Conservation (phyloP, 2,329 filamentous ascomycete species). For the Fusarium stilboides region DNA sequence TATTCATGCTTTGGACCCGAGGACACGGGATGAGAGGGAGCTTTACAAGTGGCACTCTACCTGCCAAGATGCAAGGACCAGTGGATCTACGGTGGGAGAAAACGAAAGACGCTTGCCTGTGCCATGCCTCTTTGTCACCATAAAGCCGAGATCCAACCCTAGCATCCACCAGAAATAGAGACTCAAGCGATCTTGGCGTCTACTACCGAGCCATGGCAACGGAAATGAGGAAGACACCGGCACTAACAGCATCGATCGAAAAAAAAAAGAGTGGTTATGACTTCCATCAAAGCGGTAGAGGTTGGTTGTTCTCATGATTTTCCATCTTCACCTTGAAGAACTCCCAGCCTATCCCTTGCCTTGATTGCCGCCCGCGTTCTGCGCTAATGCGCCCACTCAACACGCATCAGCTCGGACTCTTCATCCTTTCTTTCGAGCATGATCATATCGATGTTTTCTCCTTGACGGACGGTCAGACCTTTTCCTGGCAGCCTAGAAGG, state of each 20-base stretch:
- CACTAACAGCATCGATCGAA: conserved; percentile 1
- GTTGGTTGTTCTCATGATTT: conserved; percentile 17
- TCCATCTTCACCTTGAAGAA: conserved; percentile 11
- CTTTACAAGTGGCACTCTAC: conserved; percentile 19
- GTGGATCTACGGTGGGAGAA: conserved; percentile 44
- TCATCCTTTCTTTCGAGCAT: conserved; percentile 25
- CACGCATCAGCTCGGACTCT: conserved; percentile 29
- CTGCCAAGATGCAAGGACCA: conserved; percentile 29
- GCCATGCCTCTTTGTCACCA: conserved; percentile 30
- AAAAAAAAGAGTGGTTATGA: background rate
- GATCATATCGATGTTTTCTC: background rate
- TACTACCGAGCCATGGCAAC: conserved; percentile 17
- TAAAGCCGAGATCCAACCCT: conserved; percentile 41
- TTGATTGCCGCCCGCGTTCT: conserved; percentile 29
- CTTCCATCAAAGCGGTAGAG: conserved; percentile 10
- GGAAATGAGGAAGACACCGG: conserved; percentile 27
- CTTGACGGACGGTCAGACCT: background rate
- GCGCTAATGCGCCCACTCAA: conserved; percentile 51
- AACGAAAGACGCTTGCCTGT: conserved; percentile 4
- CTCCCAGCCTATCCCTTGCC: conserved; percentile 41
- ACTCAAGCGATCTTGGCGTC: conserved; percentile 43
- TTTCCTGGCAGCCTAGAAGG: conserved; percentile 16
- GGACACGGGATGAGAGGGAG: conserved; percentile 34
- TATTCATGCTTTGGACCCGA: conserved; percentile 30
- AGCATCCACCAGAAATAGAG: conserved; percentile 23